These are phyloP conservation scores for Solanum hybrid DNA, from an alignment of 305 asterid species.

Conservation along the genomic window DNA sequence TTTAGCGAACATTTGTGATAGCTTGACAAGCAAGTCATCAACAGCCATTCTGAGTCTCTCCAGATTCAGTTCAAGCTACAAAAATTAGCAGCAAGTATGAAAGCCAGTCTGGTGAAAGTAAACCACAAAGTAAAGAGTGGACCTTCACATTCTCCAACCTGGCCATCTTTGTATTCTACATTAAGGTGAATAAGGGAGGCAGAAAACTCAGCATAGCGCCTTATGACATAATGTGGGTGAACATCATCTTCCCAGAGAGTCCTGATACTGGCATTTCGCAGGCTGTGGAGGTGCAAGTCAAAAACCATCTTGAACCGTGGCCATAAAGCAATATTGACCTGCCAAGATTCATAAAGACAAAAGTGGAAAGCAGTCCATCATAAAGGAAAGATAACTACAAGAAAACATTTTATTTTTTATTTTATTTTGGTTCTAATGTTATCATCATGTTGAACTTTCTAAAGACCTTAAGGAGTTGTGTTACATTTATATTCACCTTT, in stretches of 20 bases:
- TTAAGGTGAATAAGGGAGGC: conserved; percentile 92
- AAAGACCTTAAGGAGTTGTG: not conserved
- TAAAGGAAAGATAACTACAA: not conserved
- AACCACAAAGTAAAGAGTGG: not conserved
- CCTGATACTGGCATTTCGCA: conserved; percentile 71
- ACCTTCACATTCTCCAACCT: conserved; percentile 44
- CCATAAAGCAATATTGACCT: conserved; percentile 93
- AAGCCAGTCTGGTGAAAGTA: not conserved
- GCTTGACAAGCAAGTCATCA: conserved; percentile 87
- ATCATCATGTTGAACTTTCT: not conserved
- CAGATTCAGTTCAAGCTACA: conserved; percentile 88
- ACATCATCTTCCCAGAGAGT: conserved; percentile 97
- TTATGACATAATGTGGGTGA: conserved; percentile 95
- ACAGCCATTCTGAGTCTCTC: conserved; percentile 93
- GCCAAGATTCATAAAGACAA: conserved; percentile 21
- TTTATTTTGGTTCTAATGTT: not conserved
- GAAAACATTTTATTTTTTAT: not conserved
- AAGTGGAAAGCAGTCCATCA: not conserved
- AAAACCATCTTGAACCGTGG: conserved; percentile 98
- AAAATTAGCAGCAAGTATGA: conserved; percentile 10
- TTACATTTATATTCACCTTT: not conserved
- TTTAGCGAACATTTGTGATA: conserved; percentile 67
- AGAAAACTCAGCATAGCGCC: conserved; percentile 97
- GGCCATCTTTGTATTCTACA: conserved; percentile 94
- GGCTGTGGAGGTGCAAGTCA: conserved; percentile 92